Percentiles rank a stretch among this genome's conserved stretches.
These are phyloP conservation scores for Apium graveolens DNA, from an alignment of 129 eudicot genomes.

Conservation along the genomic window DNA sequence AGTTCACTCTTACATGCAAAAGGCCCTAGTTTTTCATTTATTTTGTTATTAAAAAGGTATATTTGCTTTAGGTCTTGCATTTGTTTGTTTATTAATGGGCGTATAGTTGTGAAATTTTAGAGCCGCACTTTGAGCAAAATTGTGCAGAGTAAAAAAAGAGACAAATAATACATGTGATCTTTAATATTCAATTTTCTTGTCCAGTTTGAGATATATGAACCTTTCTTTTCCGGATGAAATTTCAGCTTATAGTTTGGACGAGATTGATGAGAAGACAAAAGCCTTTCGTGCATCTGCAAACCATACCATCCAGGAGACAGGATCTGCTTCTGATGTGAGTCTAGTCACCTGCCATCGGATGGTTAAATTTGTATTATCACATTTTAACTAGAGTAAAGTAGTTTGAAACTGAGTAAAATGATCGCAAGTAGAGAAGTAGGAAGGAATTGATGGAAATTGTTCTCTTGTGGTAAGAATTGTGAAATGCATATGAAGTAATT, in stretches of 20 bases:
- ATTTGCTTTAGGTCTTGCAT: background rate
- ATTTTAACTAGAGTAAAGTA: background rate
- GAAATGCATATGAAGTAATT: background rate
- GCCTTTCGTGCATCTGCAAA: slow-evolving; percentile 17
- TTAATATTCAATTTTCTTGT: background rate
- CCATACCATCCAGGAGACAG: slow-evolving; percentile 9
- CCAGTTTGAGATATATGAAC: background rate
- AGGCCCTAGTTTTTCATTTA: background rate
- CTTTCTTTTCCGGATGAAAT: background rate
- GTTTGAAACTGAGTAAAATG: background rate
- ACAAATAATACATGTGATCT: background rate
- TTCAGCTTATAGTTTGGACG: slow-evolving; percentile 22
- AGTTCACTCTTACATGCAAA: background rate
- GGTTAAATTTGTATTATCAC: background rate
- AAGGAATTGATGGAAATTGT: background rate
- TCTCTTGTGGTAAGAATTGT: background rate
- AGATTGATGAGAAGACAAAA: slow-evolving; percentile 21
- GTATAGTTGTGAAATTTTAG: background rate
- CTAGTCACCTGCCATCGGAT: background rate
- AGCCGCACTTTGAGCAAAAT: background rate
- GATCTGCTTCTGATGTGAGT: slow-evolving; percentile 19
- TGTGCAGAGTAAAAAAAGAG: background rate
- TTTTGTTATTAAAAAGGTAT: background rate
- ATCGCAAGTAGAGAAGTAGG: background rate
- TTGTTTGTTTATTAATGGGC: background rate